phyloP scores from a whole-genome alignment of 2,329 filamentous ascomycete genomes.

The Phialophora tarda region DNA sequence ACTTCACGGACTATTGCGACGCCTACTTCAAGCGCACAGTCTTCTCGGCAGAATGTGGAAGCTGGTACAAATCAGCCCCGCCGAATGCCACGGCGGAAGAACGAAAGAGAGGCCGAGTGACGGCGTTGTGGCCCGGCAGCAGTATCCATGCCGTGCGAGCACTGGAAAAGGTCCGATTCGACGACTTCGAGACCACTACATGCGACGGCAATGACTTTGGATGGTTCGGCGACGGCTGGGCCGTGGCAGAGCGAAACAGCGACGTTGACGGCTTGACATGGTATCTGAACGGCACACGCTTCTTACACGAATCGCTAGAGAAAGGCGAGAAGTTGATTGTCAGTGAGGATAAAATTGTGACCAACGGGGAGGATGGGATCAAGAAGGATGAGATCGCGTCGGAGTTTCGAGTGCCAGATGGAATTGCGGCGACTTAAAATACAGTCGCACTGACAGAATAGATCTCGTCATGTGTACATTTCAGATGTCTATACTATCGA shows the following conservation, averaged over 20 bases:
- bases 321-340: constrained; percentile 26
- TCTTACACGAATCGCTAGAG: constrained; percentile 31
- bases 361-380: constrained; percentile 16
- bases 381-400: constrained; percentile 23
- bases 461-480: background rate
- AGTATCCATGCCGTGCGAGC: constrained; percentile 46
- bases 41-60: constrained; percentile 50
- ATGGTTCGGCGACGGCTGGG: constrained; percentile 58
- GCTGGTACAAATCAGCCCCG: constrained; percentile 57
- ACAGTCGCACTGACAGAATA: background rate
- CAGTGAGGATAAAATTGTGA: constrained; percentile 26
- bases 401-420: constrained; percentile 29
- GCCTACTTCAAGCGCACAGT: constrained; percentile 52
- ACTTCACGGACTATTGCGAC: constrained; percentile 56
- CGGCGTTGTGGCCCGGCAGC: constrained; percentile 53
- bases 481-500: background rate
- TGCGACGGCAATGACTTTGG: constrained; percentile 52
- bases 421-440: constrained; percentile 27
- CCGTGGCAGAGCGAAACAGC: constrained; percentile 37
- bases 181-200: constrained; percentile 56
- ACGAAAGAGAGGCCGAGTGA: constrained; percentile 47
- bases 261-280: constrained; percentile 36
- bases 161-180: constrained; percentile 49
- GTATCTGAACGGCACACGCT: constrained; percentile 37
- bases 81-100: constrained; percentile 42